These are phyloP conservation scores for Aspergillus eucalypticola DNA, from an alignment of 2,329 filamentous ascomycete species.

Conservation along the genomic window DNA sequence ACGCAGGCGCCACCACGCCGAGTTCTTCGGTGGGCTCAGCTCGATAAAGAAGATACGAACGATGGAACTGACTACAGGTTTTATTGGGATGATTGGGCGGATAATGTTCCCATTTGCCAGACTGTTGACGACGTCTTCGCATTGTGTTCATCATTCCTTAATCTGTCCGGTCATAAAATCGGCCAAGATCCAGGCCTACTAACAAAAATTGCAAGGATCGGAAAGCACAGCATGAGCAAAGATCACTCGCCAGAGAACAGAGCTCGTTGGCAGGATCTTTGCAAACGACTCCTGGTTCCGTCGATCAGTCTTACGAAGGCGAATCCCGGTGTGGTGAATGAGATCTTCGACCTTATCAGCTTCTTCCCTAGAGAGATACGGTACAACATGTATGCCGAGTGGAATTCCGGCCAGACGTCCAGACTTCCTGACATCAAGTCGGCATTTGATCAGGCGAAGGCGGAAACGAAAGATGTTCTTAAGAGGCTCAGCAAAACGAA, in stretches of 20 bases:
- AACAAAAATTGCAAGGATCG: slow-evolving; percentile 82
- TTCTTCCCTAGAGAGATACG: slow-evolving; percentile 73
- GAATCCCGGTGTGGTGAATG: slow-evolving; percentile 81
- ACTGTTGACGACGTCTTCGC: slow-evolving; percentile 87
- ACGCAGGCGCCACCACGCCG: slow-evolving; percentile 63
- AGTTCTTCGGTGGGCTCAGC: slow-evolving; percentile 77
- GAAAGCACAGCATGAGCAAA: slow-evolving; percentile 68
- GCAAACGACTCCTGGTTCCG: slow-evolving; percentile 81
- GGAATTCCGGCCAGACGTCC: slow-evolving; percentile 79
- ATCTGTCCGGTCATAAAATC: slow-evolving; percentile 83
- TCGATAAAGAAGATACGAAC: slow-evolving; percentile 73
- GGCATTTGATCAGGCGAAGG: slow-evolving; percentile 73
- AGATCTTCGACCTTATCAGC: slow-evolving; percentile 80
- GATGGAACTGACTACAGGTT: slow-evolving; percentile 80
- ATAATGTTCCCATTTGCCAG: slow-evolving; percentile 90
- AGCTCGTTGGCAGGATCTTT: slow-evolving; percentile 79
- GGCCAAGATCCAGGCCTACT: slow-evolving; percentile 78
- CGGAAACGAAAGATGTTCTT: slow-evolving; percentile 81
- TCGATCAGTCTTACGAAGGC: slow-evolving; percentile 81
- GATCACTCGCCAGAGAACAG: slow-evolving; percentile 71
- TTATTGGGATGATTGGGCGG: slow-evolving; percentile 97
- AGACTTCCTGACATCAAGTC: slow-evolving; percentile 73
- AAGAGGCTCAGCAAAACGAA: slow-evolving; percentile 90
- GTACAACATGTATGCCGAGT: slow-evolving; percentile 90
- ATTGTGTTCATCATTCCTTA: slow-evolving; percentile 79